A percentile compares a stretch with the other conserved stretches of the same genome.
phyloP scores from a whole-genome alignment of 2,329 filamentous ascomycete species.

The Verticillium nonalfalfae region DNA sequence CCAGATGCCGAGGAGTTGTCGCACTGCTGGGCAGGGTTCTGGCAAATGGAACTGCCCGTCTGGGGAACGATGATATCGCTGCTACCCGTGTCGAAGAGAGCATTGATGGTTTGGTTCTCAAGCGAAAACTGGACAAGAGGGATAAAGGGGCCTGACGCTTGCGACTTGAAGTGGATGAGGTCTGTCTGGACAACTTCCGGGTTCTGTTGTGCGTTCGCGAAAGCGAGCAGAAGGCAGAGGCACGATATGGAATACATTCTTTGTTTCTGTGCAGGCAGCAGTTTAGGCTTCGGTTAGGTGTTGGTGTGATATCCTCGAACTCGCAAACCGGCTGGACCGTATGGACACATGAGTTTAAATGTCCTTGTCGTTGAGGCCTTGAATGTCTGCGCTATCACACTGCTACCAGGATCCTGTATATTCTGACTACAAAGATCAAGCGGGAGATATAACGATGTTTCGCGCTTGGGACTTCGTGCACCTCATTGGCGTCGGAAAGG shows the following conservation, averaged over 20 bases:
- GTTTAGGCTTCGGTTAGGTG: neutral
- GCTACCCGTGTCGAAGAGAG: slow-evolving; percentile 4
- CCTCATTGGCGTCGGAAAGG: neutral
- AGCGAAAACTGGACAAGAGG: neutral
- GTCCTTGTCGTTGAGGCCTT: neutral
- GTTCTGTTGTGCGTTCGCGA: neutral
- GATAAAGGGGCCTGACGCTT: neutral
- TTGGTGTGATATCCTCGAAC: neutral
- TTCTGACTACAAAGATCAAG: neutral
- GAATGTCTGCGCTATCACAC: neutral
- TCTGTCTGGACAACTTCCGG: neutral
- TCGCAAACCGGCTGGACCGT: too few relatives aligned
- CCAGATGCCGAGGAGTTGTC: neutral
- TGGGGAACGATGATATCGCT: slow-evolving; percentile 4
- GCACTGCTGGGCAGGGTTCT: neutral
- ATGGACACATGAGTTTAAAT: neutral
- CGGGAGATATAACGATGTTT: neutral
- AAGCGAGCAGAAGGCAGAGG: neutral
- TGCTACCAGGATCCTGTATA: neutral
- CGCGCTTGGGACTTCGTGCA: neutral
- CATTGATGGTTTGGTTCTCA: neutral
- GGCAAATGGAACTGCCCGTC: neutral
- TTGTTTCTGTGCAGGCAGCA: neutral
- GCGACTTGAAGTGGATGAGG: neutral
- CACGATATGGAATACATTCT: neutral